These are phyloP conservation scores for Kwoniella sp. DNA, from an alignment of 768 basidiomycete species.

Conservation along the genomic window DNA sequence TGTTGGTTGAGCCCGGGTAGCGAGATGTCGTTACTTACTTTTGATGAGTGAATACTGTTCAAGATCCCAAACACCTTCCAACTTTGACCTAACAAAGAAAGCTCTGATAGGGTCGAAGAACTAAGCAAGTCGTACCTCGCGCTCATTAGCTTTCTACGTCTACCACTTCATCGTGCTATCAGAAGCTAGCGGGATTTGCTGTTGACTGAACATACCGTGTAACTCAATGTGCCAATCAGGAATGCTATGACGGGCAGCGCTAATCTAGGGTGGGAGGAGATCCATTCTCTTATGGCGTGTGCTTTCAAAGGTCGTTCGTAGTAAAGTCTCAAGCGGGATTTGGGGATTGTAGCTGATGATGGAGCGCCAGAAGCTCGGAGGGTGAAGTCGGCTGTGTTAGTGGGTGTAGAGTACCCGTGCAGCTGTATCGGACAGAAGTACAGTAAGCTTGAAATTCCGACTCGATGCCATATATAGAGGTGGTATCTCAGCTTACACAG, in stretches of 20 bases:
- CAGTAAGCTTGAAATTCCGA: no score
- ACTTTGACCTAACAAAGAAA: conserved; percentile 76
- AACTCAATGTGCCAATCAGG: conserved; percentile 83
- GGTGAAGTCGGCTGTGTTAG: conserved; percentile 54
- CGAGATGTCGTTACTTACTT: conserved; percentile 60
- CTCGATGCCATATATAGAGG: no score
- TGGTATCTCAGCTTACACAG: conserved; percentile 57
- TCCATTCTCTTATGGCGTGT: conserved; percentile 55
- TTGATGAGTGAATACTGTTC: conserved; percentile 73
- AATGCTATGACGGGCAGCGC: conserved; percentile 65
- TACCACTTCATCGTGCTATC: no score
- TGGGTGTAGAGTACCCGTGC: conserved; percentile 54
- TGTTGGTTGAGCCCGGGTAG: no score
- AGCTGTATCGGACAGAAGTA: no score
- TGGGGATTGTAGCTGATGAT: conserved; percentile 27
- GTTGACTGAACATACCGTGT: conserved; percentile 65
- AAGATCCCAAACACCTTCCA: conserved; percentile 77
- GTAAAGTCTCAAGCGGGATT: conserved; percentile 50
- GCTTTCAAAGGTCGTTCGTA: conserved; percentile 54
- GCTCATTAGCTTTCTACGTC: no score
- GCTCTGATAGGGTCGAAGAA: conserved; percentile 90
- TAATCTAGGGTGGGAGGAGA: conserved; percentile 53
- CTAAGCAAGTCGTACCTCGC: no score
- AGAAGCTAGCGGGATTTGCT: background rate
- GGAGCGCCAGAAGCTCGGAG: conserved; percentile 29